phyloP scores from a whole-genome alignment of 768 basidiomycete species.

The Suillus ampliporus region DNA sequence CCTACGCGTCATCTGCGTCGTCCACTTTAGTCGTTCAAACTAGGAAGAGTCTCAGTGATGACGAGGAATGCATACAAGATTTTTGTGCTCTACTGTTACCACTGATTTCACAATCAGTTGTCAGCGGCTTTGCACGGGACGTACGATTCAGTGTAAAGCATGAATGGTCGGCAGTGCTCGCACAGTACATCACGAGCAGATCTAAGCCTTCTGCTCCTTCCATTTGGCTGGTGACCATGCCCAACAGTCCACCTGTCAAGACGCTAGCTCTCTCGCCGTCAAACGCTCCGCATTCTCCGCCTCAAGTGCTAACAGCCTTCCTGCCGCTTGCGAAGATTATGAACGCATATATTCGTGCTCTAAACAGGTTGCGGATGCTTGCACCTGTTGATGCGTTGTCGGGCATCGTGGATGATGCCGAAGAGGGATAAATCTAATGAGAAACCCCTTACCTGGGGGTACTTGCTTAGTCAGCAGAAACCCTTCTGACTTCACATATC shows the following conservation, averaged over 20 bases:
- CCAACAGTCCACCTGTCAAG: conserved; percentile 39
- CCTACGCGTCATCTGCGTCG: conserved; percentile 65
- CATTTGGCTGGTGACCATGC: conserved; percentile 53
- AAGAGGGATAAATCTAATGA: conserved; percentile 27
- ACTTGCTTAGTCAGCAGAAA: not conserved
- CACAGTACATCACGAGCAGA: conserved; percentile 22
- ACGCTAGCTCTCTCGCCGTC: conserved; percentile 26
- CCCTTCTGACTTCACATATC: not conserved
- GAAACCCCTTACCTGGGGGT: not conserved
- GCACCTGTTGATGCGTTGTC: conserved; percentile 65
- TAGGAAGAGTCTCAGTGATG: not conserved
- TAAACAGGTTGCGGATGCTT: conserved; percentile 84
- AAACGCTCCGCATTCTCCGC: conserved; percentile 64
- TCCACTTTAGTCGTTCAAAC: conserved; percentile 51
- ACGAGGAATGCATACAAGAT: conserved; percentile 39
- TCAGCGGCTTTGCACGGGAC: conserved; percentile 58
- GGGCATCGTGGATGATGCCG: conserved; percentile 56
- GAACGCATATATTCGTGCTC: conserved; percentile 72
- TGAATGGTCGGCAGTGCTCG: conserved; percentile 41
- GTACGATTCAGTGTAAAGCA: conserved; percentile 31
- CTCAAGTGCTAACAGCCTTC: conserved; percentile 72
- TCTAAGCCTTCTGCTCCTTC: conserved; percentile 45
- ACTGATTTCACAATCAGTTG: conserved; percentile 71
- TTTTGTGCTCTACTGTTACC: conserved; percentile 73
- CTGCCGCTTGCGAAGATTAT: conserved; percentile 75